Conservation (phyloP, 2,329 filamentous ascomycete genomes). For the Colletotrichum sp. region DNA sequence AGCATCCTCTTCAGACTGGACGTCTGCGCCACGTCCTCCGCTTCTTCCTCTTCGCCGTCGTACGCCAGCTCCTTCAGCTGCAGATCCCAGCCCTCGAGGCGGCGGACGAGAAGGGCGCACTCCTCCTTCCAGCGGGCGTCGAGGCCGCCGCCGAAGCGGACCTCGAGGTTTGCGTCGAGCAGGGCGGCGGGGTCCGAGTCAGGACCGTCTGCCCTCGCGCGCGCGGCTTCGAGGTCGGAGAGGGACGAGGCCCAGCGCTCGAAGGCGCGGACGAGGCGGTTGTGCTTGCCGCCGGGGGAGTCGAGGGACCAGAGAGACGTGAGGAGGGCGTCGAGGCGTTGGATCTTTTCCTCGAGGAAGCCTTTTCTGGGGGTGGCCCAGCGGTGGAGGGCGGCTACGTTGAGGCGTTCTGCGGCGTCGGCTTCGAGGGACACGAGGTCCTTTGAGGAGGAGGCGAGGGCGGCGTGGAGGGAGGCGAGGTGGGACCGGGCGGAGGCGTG, state of each 20-base stretch:
- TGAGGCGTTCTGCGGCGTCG: slow-evolving; percentile 53
- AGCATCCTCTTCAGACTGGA: slow-evolving; percentile 55
- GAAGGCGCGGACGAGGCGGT: slow-evolving; percentile 59
- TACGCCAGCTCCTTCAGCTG: slow-evolving; percentile 49
- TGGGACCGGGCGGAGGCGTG: slow-evolving; percentile 57
- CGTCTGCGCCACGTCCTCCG: slow-evolving; percentile 9
- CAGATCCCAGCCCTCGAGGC: slow-evolving; percentile 59
- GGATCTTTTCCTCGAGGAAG: slow-evolving; percentile 60
- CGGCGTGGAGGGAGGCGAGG: slow-evolving; percentile 51
- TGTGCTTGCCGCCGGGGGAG: slow-evolving; percentile 61
- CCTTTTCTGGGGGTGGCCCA: slow-evolving; percentile 44
- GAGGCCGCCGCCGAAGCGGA: slow-evolving; percentile 59
- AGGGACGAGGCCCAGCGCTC: slow-evolving; percentile 62
- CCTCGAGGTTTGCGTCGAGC: slow-evolving; percentile 37
- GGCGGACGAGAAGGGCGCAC: slow-evolving; percentile 54
- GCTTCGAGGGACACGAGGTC: slow-evolving; percentile 42
- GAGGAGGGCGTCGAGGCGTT: slow-evolving; percentile 61
- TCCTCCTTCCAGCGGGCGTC: slow-evolving; percentile 66
- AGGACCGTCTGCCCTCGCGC: slow-evolving; percentile 37
- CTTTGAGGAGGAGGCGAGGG: slow-evolving; percentile 37
- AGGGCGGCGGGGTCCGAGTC: slow-evolving; percentile 29
- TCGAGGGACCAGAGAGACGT: slow-evolving; percentile 63
- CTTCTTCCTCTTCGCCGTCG: slow-evolving; percentile 9
- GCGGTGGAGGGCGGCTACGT: slow-evolving; percentile 54
- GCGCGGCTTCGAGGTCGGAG: slow-evolving; percentile 50